Evolutionary conservation across 192 early-diverging fungal species (phyloP).

Genomic region (Allomyces javanicus): DNA sequence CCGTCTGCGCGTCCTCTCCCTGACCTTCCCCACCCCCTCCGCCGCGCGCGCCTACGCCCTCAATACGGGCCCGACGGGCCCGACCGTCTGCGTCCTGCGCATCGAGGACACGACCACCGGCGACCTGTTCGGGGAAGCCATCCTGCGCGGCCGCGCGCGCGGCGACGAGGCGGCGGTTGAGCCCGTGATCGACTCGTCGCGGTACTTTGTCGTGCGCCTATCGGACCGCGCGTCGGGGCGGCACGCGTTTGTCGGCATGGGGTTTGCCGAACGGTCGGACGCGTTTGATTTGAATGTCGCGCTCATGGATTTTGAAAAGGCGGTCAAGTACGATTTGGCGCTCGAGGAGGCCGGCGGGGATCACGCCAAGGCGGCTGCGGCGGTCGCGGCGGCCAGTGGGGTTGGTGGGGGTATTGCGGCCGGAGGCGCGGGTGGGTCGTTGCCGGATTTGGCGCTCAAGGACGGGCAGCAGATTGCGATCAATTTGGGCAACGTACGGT

Average conservation of each 20-base stretch:
- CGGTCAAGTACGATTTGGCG: conserved; percentile 3
- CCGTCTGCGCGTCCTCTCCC: no score
- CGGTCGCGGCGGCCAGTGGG: neutral
- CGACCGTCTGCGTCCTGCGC: neutral
- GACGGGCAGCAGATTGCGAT: conserved; percentile 32
- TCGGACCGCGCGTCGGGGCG: conserved; percentile 43
- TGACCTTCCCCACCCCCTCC: no score
- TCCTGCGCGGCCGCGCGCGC: neutral
- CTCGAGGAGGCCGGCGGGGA: no score
- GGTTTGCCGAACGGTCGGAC: conserved; percentile 57
- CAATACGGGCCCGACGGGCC: no score
- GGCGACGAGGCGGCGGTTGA: conserved; percentile 39
- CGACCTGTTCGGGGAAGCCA: neutral
- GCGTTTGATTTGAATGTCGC: conserved; percentile 86
- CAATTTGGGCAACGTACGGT: conserved; percentile 17
- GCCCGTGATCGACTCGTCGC: conserved; percentile 56
- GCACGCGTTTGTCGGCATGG: conserved; percentile 68
- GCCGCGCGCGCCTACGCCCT: no score
- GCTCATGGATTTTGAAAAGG: conserved; percentile 62
- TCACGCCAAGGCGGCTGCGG: neutral
- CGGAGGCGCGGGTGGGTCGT: neutral
- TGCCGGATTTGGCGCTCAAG: conserved; percentile 27
- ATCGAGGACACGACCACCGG: neutral
- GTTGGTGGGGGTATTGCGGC: neutral
- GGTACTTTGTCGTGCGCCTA: conserved; percentile 72